Evolutionary conservation across 495 filamentous ascomycete genomes (phyloP), one percentile per base, ranked within the genome.

Genomic region (Mytilinidion resinicola): DNA sequence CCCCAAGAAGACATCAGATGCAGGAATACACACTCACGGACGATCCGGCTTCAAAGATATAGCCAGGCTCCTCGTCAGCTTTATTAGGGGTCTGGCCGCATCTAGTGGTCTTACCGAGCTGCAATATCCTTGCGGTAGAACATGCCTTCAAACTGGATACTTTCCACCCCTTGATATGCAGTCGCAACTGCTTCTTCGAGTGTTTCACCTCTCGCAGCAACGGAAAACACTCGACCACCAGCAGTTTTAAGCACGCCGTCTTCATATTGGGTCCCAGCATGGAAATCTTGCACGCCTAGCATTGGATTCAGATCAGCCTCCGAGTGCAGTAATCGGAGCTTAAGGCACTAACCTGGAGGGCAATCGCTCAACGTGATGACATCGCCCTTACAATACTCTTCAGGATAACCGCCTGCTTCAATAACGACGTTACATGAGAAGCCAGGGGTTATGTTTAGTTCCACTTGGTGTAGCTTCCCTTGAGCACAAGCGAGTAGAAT

Each of bases 91-190:
- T 30, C 25, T 30, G 25, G 25, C 25, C 6, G 25, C 25, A 30
- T 30, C n/a, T n/a, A 6, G 25, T 30, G 25, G 25, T 30, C 25
- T 30, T 30, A 30, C 25, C 71, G 61, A 1, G 50, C 56, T 2
- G 89, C 93, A 70, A 98, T 97, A 67, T 98, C 93, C 70, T 82
- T 89, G 65, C 93, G 83, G 75, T 83, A 96, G 73, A 91, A 88
- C 91, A 96, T 96, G 57, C 84, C 84, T 19, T 92, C 80, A 64
- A 96, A 98, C 55, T 85, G 75, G 59, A 97, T 91, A 49, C 82
- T 80, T 46, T 81, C 78, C 12, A 96, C 85, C 21, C 86, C 88
- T 42, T 73, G 73, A 74, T 98, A 98, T 35, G 90, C 92, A 73
- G 85, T 87, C 63, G 81, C 77, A 0, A 97, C 86, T 1, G 93